Conservation (phyloP, 2,329 filamentous ascomycete species). For the Drechslerella coelobrocha region DNA sequence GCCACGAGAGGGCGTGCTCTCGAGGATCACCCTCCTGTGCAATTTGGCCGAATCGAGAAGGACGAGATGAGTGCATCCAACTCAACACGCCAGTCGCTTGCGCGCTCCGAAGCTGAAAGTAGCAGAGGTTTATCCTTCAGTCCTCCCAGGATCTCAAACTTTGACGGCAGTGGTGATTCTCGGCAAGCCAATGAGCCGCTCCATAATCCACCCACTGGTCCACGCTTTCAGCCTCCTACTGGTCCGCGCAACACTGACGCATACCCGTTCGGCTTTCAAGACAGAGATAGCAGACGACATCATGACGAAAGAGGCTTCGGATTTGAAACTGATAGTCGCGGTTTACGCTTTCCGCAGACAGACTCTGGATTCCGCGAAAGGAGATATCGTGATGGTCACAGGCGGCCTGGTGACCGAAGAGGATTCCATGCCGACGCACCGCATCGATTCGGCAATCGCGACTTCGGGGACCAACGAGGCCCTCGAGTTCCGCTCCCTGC, state of each 20-base stretch:
- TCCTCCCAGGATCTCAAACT: neutral
- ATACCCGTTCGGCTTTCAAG: conserved; percentile 27
- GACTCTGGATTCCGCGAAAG: conserved; percentile 41
- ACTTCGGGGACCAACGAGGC: conserved; percentile 25
- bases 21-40: conserved; percentile 13
- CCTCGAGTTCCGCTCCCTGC: conserved; percentile 42
- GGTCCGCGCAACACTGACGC: conserved; percentile 28
- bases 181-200: conserved; percentile 4
- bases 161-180: conserved; percentile 9
- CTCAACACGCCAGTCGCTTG: conserved; percentile 23
- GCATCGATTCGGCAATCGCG: conserved; percentile 49
- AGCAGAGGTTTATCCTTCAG: neutral
- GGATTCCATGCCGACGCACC: conserved; percentile 36
- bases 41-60: neutral
- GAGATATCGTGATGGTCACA: conserved; percentile 22
- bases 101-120: conserved; percentile 24
- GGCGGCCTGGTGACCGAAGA: conserved; percentile 36
- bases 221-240: conserved; percentile 35
- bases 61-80: conserved; percentile 2
- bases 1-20: conserved; percentile 3
- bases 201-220: conserved; percentile 9
- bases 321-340: conserved; percentile 38
- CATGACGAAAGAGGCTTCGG: conserved; percentile 31
- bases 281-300: conserved; percentile 9
- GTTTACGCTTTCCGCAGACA: conserved; percentile 40